Conservation (phyloP, 306 rosid species). For the Malus sieversii region DNA sequence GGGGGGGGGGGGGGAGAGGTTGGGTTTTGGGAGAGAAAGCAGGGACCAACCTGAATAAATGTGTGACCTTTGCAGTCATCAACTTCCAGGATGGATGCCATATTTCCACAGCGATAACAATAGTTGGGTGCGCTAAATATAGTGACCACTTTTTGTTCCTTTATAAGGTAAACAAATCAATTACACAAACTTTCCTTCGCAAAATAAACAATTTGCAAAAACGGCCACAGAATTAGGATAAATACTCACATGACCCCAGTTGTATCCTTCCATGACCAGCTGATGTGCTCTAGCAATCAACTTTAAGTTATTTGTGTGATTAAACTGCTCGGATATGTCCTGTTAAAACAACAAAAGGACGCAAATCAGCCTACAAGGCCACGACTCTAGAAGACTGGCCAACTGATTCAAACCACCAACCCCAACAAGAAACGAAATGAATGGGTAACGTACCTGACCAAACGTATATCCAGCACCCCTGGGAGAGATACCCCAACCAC, state of each 20-base stretch:
- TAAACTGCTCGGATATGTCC: conserved; percentile 96
- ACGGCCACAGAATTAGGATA: neutral
- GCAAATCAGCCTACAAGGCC: neutral
- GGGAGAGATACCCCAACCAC: conserved; percentile 98
- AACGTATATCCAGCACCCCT: conserved; percentile 95
- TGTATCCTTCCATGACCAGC: conserved; percentile 97
- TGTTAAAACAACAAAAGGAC: conserved; percentile 18
- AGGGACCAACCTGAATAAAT: conserved; percentile 75
- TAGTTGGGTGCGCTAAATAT: conserved; percentile 94
- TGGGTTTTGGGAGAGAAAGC: neutral
- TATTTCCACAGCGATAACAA: conserved; percentile 92
- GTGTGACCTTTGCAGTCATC: conserved; percentile 94
- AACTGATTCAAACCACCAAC: neutral
- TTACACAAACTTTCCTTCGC: neutral
- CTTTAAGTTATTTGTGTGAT: conserved; percentile 83
- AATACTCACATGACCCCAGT: conserved; percentile 81
- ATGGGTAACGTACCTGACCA: conserved; percentile 58
- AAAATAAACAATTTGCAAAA: neutral
- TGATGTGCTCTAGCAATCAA: conserved; percentile 98
- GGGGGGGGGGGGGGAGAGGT: neutral
- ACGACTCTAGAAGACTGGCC: neutral
- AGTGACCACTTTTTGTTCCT: conserved; percentile 96
- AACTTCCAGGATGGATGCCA: conserved; percentile 93
- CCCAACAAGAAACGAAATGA: neutral
- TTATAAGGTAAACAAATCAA: conserved; percentile 13